Evolutionary conservation across 2,329 filamentous ascomycete species (phyloP), one percentile per base, ranked within the genome.

Genomic region (Fusarium robinianum): DNA sequence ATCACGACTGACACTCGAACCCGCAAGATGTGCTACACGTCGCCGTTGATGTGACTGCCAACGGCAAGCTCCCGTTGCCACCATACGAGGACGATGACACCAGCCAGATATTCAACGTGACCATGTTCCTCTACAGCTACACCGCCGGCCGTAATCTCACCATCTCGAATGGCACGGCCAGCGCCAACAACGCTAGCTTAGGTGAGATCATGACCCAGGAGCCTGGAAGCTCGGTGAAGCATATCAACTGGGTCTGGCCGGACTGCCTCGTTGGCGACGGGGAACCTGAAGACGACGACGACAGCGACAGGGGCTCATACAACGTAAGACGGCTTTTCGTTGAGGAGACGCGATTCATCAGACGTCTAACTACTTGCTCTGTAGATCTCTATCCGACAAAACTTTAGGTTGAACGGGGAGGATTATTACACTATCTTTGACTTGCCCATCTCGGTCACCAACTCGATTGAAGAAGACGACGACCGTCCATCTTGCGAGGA

Each of bases 181-280:
- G 73, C 4, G 64, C 66, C 6, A 70, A 73, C 41, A 74, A 76
- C 38, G 77, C 76, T 6, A 83, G 77, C 29, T 30, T 60, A 9
- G 57, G 54, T 65, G 72, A 83, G 35, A 83, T 88, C 41, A 77
- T 88, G 71, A 63, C 68, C 18, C 79, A 84, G 50, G 84, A 88
- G 60, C 67, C 75, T 1, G 78, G 78, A 4, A 85, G 83, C 60
- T 88, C 85, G 0, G 85, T 88, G 29, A 88, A 88, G 63, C 84
- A 88, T 61, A 75, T 88, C 49, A 83, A 84, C 60, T 88, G 85
- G 82, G 71, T 78, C 14, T 88, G 84, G 84, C 85, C 85, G 0
- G 76, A 78, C 45, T 88, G 85, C 56, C 71, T 88, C 0, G 79
- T 82, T 3, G 84, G 84, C 12, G 70, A 83, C 35, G 81, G 80